phyloP scores from a whole-genome alignment of 805 yeast genomes.

The Lachancea cidri region DNA sequence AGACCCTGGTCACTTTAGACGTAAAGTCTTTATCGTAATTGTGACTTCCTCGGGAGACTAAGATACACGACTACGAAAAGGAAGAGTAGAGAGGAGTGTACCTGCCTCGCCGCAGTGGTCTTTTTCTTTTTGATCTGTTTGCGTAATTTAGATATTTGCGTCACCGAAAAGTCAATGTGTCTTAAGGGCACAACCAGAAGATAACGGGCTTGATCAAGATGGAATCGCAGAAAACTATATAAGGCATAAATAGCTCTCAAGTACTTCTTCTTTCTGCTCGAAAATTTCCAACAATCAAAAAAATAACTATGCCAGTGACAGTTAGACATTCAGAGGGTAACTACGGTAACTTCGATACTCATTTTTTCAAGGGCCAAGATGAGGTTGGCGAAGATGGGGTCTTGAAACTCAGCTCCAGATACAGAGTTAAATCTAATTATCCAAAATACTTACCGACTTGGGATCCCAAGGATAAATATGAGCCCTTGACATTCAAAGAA shows the following conservation, averaged over 20 bases:
- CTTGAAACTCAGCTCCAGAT: constrained; percentile 21
- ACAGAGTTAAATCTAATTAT: constrained; percentile 18
- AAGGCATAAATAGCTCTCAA: too few relatives aligned
- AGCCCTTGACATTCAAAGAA: constrained; percentile 13
- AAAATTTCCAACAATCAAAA: neutral
- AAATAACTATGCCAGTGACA: neutral
- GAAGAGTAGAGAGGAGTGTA: too few relatives aligned
- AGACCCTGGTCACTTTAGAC: neutral
- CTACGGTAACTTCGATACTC: constrained; percentile 30
- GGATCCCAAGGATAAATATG: constrained; percentile 22
- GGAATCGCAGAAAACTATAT: too few relatives aligned
- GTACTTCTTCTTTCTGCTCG: too few relatives aligned
- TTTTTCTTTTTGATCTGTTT: too few relatives aligned
- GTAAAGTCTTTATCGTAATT: neutral
- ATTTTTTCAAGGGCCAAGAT: constrained; percentile 20
- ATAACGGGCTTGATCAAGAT: too few relatives aligned
- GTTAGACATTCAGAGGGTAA: neutral
- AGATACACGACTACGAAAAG: too few relatives aligned
- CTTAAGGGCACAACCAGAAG: too few relatives aligned
- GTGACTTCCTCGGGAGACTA: neutral
- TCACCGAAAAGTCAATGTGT: neutral
- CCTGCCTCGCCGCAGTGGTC: too few relatives aligned
- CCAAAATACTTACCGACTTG: constrained; percentile 31
- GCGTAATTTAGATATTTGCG: too few relatives aligned
- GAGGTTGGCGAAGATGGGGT: constrained; percentile 28